Evolutionary conservation across 192 early-diverging fungal species (phyloP).

Genomic region (Dimargaris verticillata): DNA sequence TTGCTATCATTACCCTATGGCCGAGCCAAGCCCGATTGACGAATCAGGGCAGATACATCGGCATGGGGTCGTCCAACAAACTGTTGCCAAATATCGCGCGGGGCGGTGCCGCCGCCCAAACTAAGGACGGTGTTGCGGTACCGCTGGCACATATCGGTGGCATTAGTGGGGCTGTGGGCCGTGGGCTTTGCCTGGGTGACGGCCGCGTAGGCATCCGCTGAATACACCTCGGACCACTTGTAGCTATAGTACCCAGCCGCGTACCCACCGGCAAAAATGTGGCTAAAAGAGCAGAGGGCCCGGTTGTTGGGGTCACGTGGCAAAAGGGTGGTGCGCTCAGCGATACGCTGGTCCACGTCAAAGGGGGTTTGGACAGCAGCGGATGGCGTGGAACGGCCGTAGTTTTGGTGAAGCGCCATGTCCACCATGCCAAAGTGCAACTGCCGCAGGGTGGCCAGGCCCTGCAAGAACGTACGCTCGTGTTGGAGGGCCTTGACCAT

Average conservation of each 20-base stretch:
- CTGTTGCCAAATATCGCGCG: slow-evolving; percentile 31
- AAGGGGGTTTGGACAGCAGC: slow-evolving; percentile 19
- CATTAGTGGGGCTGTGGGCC: slow-evolving; percentile 2
- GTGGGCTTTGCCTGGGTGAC: slow-evolving; percentile 29
- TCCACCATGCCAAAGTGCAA: slow-evolving; percentile 35
- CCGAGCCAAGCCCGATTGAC: slow-evolving; percentile 27
- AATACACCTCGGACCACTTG: slow-evolving; percentile 44
- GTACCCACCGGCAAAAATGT: slow-evolving; percentile 43
- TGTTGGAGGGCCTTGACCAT: slow-evolving; percentile 33
- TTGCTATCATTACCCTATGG: not conserved
- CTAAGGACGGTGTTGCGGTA: slow-evolving; percentile 40
- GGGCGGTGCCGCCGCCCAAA: slow-evolving; percentile 35
- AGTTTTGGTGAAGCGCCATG: slow-evolving; percentile 28
- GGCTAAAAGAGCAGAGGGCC: slow-evolving; percentile 38
- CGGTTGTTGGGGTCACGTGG: slow-evolving; percentile 29
- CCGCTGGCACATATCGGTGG: slow-evolving; percentile 19
- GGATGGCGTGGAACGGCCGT: slow-evolving; percentile 12
- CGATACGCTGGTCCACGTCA: slow-evolving; percentile 34
- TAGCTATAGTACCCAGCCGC: slow-evolving; percentile 43
- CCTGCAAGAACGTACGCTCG: slow-evolving; percentile 28
- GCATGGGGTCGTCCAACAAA: slow-evolving; percentile 34
- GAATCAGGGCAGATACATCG: slow-evolving; percentile 31
- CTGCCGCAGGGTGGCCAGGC: slow-evolving; percentile 36
- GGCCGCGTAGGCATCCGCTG: slow-evolving; percentile 42
- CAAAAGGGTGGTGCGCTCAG: slow-evolving; percentile 23